Evolutionary conservation across 345 rosid species (phyloP).

Genomic region (Gossypium anomalum): DNA sequence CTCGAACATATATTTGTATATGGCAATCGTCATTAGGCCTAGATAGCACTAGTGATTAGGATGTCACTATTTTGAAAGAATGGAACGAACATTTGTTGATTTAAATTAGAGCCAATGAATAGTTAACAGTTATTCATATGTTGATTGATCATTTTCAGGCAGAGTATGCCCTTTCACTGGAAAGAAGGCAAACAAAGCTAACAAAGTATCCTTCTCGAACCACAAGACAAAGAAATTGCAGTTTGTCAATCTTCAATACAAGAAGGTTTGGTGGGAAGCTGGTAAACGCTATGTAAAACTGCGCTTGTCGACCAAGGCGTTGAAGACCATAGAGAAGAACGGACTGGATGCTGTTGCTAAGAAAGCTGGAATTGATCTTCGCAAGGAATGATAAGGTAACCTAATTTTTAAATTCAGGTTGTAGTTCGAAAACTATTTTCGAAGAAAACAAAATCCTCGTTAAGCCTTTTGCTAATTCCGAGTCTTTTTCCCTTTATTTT

Average conservation of each 20-base stretch:
- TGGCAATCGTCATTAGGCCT: background rate
- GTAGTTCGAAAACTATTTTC: background rate
- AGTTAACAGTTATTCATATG: background rate
- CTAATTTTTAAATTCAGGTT: background rate
- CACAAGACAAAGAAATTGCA: conserved; percentile 92
- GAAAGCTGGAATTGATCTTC: conserved; percentile 90
- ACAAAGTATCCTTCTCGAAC: conserved; percentile 90
- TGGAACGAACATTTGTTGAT: background rate
- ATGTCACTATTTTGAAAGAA: background rate
- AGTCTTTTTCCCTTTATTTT: background rate
- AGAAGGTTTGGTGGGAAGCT: conserved; percentile 95
- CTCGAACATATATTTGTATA: background rate
- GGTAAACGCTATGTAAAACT: conserved; percentile 83
- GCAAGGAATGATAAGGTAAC: conserved; percentile 37
- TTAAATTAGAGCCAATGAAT: background rate
- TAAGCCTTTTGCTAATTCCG: background rate
- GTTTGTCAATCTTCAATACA: conserved; percentile 88
- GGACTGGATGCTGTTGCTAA: conserved; percentile 96
- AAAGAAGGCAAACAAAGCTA: conserved; percentile 86
- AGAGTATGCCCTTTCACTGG: conserved; percentile 92
- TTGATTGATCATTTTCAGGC: conserved; percentile 41
- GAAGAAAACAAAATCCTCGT: background rate
- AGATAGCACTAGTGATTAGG: background rate
- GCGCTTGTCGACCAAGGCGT: conserved; percentile 69
- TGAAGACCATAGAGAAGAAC: conserved; percentile 91